Percentiles rank a stretch among this genome's conserved stretches.
Conservation (phyloP, 176 grass and related monocot genomes). For the Triticum dicoccoides region DNA sequence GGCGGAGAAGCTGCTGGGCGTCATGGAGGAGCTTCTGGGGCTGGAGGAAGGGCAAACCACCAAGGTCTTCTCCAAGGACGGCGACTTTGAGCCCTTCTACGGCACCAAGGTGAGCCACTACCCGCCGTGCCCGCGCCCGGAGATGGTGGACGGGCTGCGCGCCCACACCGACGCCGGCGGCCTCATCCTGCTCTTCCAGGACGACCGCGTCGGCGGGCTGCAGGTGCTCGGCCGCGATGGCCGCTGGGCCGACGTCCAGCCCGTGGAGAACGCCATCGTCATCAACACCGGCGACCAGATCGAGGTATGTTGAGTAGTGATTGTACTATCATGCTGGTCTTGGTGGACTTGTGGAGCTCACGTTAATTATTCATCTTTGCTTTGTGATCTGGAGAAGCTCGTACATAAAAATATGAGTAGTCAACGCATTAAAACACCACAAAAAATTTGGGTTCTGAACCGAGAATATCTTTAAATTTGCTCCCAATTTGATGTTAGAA, state of each 20-base stretch:
- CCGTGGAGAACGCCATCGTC: constrained; percentile 76
- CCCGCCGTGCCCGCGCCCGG: constrained; percentile 69
- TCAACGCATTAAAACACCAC: neutral
- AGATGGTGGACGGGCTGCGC: constrained; percentile 67
- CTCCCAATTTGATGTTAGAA: too few species aligned
- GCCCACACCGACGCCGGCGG: constrained; percentile 94
- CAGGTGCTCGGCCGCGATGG: constrained; percentile 65
- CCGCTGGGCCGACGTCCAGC: constrained; percentile 78
- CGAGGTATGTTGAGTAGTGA: constrained; percentile 35
- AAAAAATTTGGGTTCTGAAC: neutral
- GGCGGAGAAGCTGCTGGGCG: constrained; percentile 52
- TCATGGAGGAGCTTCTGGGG: constrained; percentile 82
- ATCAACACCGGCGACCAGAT: constrained; percentile 99
- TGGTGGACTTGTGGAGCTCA: constrained; percentile 24
- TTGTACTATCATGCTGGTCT: neutral
- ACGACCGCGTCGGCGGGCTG: constrained; percentile 70
- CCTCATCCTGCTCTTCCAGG: constrained; percentile 88
- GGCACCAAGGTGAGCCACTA: constrained; percentile 84
- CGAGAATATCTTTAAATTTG: neutral
- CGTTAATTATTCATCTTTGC: constrained; percentile 20
- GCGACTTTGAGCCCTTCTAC: constrained; percentile 56
- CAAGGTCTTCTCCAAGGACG: constrained; percentile 48
- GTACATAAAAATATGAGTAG: neutral
- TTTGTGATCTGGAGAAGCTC: neutral
- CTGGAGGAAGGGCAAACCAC: constrained; percentile 54